These are phyloP conservation scores for Basipetospora sp. DNA, from an alignment of 2,329 filamentous ascomycete genomes.

Conservation along the genomic window DNA sequence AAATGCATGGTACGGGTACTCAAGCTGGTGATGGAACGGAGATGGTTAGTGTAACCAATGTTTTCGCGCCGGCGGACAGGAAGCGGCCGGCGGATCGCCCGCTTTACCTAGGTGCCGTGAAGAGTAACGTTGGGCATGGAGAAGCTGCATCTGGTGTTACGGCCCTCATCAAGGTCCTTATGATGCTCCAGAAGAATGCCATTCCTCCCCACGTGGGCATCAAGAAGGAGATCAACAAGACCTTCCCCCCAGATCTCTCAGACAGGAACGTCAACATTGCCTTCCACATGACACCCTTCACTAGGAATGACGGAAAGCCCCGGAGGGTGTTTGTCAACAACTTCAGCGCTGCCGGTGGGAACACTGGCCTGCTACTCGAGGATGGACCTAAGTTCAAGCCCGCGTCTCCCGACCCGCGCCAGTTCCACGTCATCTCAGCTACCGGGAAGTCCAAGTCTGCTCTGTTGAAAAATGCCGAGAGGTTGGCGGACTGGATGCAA, in stretches of 20 bases:
- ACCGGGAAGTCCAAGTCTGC: slow-evolving; percentile 40
- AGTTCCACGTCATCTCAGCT: slow-evolving; percentile 44
- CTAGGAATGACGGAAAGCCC: slow-evolving; percentile 30
- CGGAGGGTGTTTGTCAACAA: slow-evolving; percentile 47
- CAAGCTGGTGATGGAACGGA: slow-evolving; percentile 73
- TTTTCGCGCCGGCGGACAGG: slow-evolving; percentile 32
- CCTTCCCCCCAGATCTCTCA: slow-evolving; percentile 40
- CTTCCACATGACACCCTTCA: slow-evolving; percentile 35
- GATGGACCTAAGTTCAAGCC: slow-evolving; percentile 37
- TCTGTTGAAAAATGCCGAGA: slow-evolving; percentile 43
- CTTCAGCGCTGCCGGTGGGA: slow-evolving; percentile 57
- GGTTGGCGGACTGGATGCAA: slow-evolving; percentile 39
- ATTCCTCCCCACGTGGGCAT: slow-evolving; percentile 56
- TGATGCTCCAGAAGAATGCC: slow-evolving; percentile 47
- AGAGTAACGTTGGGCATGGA: slow-evolving; percentile 49
- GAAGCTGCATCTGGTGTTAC: slow-evolving; percentile 47
- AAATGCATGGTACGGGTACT: slow-evolving; percentile 82
- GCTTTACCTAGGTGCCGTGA: slow-evolving; percentile 47
- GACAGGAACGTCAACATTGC: slow-evolving; percentile 46
- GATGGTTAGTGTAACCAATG: slow-evolving; percentile 57
- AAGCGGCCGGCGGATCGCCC: slow-evolving; percentile 34
- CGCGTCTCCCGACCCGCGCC: slow-evolving; percentile 37
- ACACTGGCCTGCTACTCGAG: slow-evolving; percentile 52
- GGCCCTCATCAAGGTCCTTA: slow-evolving; percentile 48
- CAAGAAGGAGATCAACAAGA: slow-evolving; percentile 47